Conservation (phyloP, 2,329 filamentous ascomycete genomes). For the Ascochyta rabiei region DNA sequence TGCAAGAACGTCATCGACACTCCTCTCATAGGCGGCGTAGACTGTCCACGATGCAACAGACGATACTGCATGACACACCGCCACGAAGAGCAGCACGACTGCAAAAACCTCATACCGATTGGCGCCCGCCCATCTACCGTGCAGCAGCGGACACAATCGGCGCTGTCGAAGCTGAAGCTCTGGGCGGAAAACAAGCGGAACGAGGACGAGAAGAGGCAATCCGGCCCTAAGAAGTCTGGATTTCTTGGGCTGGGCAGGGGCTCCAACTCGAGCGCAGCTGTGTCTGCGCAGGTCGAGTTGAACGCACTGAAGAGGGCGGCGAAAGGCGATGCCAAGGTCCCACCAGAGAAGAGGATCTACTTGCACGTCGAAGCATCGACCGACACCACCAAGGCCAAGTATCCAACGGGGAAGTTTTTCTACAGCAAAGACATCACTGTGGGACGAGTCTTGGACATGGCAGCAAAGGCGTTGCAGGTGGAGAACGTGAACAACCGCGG, state of each 20-base stretch:
- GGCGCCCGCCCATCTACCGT: slow-evolving; percentile 56
- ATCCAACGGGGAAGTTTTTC: slow-evolving; percentile 66
- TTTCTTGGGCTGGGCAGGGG: slow-evolving; percentile 34
- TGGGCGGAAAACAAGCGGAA: slow-evolving; percentile 86
- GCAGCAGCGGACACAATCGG: slow-evolving; percentile 70
- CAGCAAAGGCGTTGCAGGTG: slow-evolving; percentile 77
- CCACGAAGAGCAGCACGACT: slow-evolving; percentile 81
- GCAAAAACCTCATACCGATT: slow-evolving; percentile 71
- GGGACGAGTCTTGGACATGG: slow-evolving; percentile 78
- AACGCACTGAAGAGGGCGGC: slow-evolving; percentile 83
- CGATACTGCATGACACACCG: slow-evolving; percentile 81
- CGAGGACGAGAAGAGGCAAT: slow-evolving; percentile 61
- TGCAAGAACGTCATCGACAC: slow-evolving; percentile 76
- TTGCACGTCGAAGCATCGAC: slow-evolving; percentile 89
- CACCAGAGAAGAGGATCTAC: slow-evolving; percentile 85
- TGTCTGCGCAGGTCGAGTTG: slow-evolving; percentile 70
- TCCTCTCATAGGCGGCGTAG: slow-evolving; percentile 69
- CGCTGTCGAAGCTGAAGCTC: slow-evolving; percentile 75
- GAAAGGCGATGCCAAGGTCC: slow-evolving; percentile 85
- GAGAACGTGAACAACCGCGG: slow-evolving; percentile 84
- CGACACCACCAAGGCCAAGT: slow-evolving; percentile 81
- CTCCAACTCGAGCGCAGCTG: slow-evolving; percentile 49
- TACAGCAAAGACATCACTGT: slow-evolving; percentile 79
- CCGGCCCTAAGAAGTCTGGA: slow-evolving; percentile 27
- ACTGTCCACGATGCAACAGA: slow-evolving; percentile 73